Conservation (phyloP, 2,329 filamentous ascomycete species). For the Cladosporium velox region DNA sequence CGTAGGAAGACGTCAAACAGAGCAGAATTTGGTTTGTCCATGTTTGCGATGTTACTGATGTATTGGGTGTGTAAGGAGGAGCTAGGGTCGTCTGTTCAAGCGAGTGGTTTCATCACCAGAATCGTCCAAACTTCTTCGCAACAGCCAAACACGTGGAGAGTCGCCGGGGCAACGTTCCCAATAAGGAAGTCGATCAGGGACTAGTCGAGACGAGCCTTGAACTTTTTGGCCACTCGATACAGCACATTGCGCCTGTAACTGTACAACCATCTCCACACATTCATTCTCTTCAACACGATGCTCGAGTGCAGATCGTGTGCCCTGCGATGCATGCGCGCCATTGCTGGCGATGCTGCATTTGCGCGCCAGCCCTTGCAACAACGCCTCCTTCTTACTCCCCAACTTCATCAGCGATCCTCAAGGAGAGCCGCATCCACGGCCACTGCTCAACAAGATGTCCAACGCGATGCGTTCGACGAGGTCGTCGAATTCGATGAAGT, state of each 20-base stretch:
- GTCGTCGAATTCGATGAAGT: neutral
- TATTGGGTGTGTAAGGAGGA: neutral
- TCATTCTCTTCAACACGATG: conserved; percentile 36
- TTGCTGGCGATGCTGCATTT: conserved; percentile 36
- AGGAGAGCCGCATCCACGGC: conserved; percentile 7
- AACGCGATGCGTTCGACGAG: neutral
- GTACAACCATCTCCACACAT: neutral
- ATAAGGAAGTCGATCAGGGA: conserved; percentile 1
- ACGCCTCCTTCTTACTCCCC: conserved; percentile 30
- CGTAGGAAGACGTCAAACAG: conserved; percentile 93
- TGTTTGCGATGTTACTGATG: neutral
- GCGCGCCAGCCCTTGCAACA: conserved; percentile 22
- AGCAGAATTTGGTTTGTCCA: conserved; percentile 34
- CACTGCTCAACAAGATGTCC: neutral
- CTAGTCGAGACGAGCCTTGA: conserved; percentile 2
- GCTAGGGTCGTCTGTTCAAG: neutral
- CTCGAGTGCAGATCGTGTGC: conserved; percentile 49
- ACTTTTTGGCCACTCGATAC: conserved; percentile 13
- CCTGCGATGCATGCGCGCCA: conserved; percentile 45
- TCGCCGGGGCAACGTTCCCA: neutral
- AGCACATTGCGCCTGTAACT: neutral
- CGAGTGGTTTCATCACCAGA: neutral
- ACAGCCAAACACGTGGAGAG: neutral
- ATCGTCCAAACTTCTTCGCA: neutral
- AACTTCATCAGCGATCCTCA: conserved; percentile 20